Percentiles rank a stretch among this genome's conserved stretches.
Conservation (phyloP, 495 filamentous ascomycete species). For the Penicillium simplicissimum region DNA sequence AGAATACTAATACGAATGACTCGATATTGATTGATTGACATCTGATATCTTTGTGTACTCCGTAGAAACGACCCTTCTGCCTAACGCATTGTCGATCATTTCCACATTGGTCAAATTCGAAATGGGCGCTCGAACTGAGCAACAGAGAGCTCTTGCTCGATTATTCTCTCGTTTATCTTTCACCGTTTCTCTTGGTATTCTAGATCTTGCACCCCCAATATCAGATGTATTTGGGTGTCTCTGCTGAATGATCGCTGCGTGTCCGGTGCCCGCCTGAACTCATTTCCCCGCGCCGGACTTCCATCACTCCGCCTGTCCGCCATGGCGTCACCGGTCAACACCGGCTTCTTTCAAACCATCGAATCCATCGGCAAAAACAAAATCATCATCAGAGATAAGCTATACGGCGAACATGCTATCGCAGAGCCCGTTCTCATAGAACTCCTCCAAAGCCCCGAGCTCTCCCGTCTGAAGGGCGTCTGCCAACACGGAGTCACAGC, state of each 20-base stretch:
- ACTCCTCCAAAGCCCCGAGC: conserved; percentile 36
- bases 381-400: neutral
- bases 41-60: too few relatives aligned
- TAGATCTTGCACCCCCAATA: neutral
- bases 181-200: neutral
- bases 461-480: conserved; percentile 39
- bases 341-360: conserved; percentile 1
- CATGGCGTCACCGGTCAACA: neutral
- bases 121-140: neutral
- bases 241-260: too few relatives aligned
- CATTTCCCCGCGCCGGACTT: neutral
- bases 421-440: conserved; percentile 27
- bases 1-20: too few relatives aligned
- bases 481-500: conserved; percentile 42
- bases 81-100: conserved; percentile 2
- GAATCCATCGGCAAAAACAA: neutral
- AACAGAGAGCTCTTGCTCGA: neutral
- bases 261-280: neutral
- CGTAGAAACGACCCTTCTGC: neutral
- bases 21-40: too few relatives aligned
- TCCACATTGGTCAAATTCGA: neutral
- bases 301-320: neutral
- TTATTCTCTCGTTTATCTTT: neutral
- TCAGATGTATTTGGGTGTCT: neutral
- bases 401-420: neutral